Evolutionary conservation across 225 moss, liverwort and hornwort genomes (phyloP), one percentile per base, ranked within the genome.

Genomic region (Thuidium tamariscinum): DNA sequence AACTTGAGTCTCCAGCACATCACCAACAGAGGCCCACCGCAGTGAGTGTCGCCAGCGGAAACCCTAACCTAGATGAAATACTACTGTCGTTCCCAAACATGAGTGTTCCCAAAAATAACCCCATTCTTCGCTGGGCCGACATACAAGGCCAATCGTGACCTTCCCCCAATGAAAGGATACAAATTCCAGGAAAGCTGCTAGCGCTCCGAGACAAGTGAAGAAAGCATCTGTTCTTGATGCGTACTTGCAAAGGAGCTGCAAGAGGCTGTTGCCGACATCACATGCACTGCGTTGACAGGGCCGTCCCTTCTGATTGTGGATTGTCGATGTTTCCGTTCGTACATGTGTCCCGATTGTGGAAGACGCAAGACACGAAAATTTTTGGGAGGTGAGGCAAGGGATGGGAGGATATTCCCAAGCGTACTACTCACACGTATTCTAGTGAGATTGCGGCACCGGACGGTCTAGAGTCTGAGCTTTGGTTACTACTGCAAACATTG

Each of bases 401-500:
- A 57, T 52, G 52, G 73, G 59, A 59, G 73, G 88, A 57, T 73
- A 95, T 96, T 95, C 96, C 96, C 88, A 96, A 95, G 92, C 92
- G 95, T 80, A 94, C 96, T 32, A 95, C 93, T 44, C 94, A 95
- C 88, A 95, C 94, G 66, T 93, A 95, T 62, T 95, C 95, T 63
- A 96, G 95, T 85, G 98, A 96, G 90, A 94, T 95, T 94, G 95
- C 91, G 83, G 95, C 95, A 46, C 92, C 94, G 21, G 93, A 95
- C 90, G 94, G 94, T 39, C 95, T 94, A 8, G 95, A 95, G 80
- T 95, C 96, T 41, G 95, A 98, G 87, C 95, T 94, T 95, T 93
- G 39, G 95, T 95, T 96, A 94, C 91, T 95, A 94, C 87, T 96
- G 95, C 95, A 94, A 95, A 85, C 94, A 95, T 81, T 93, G 95